Evolutionary conservation across 1,284 basidiomycete genomes (phyloP), one percentile per base, ranked within the genome.

Genomic region (Peniophora sp.): DNA sequence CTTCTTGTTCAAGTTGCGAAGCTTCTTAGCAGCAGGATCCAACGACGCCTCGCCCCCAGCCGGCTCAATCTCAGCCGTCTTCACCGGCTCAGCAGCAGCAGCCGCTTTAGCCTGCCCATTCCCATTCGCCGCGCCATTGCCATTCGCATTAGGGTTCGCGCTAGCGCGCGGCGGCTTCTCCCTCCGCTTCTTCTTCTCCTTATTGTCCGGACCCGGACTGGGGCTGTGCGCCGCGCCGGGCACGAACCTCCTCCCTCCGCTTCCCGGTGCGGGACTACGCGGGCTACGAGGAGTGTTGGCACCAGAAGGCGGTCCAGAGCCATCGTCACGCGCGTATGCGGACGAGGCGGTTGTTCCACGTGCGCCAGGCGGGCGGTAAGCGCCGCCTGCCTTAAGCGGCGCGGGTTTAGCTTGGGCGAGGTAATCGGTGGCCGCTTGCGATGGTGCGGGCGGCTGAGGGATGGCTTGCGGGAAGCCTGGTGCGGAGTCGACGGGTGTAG

Each of bases 1-100:
- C 85, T 97, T 96, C 78, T 97, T 97, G 63, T 81, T 92, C 64
- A 97, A 62, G 66, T 96, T 97, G 58, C 95, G 76, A 54, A 92
- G 80, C 78, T 97, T 97, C 78, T 97, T 96, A 49, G 89, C 81
- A 50, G 77, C 70, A 17, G 92, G 79, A 71, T 98, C 85, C 63
- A 93, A 73, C 6, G 67, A 78, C 49, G 75, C 64, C 8, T 81
- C 79, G n/a, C 74, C 8, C 39, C 8, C n/a, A 5, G 39, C n/a
- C 15, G 5, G 39, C 5, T 8, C 39, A n/a, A 41, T 8, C 39
- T 18, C 43, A 15, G n/a, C 23, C 23, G 10, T 9, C 37, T 41
- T n/a, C 5, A 20, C 72, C 18, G 74, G 69, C 49, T 48, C 69
- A 53, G 57, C 61, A 15, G 65, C 55, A 35, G 65, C 57, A 1